A percentile compares a stretch with the other conserved stretches of the same genome.
Evolutionary conservation across 257 asterid genomes (phyloP).

Genomic region (Nicotiana tomentosiformis): DNA sequence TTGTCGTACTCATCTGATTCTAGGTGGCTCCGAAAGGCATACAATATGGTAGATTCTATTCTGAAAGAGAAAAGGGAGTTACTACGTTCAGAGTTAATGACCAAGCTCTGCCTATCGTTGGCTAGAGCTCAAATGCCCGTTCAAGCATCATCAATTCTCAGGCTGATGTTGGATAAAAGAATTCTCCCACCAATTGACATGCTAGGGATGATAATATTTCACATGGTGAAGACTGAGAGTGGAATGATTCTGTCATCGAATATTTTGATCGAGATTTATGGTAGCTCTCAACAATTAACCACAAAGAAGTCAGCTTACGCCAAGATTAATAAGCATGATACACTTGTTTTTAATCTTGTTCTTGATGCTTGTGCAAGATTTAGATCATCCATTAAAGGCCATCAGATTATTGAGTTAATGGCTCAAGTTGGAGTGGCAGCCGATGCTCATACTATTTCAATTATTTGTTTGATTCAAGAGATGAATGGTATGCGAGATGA

Average conservation of each 20-base stretch:
- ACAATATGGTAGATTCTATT: constrained; percentile 41
- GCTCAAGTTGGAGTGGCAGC: constrained; percentile 52
- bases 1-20: constrained; percentile 59
- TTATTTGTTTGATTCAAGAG: constrained; percentile 64
- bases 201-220: constrained; percentile 44
- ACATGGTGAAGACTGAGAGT: constrained; percentile 60
- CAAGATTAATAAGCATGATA: constrained; percentile 43
- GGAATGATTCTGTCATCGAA: constrained; percentile 63
- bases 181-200: constrained; percentile 43
- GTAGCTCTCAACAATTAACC: constrained; percentile 19
- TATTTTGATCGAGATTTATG: constrained; percentile 56
- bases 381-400: constrained; percentile 58
- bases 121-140: constrained; percentile 73
- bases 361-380: constrained; percentile 74
- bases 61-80: constrained; percentile 45
- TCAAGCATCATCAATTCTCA: constrained; percentile 42
- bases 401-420: constrained; percentile 70
- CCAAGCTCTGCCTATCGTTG: constrained; percentile 61
- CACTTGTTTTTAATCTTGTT: constrained; percentile 62
- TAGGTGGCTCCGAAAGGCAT: constrained; percentile 56
- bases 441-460: constrained; percentile 62
- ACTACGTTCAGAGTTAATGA: constrained; percentile 36
- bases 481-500: constrained; percentile 64
- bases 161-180: constrained; percentile 52
- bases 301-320: constrained; percentile 28